These are phyloP conservation scores for Sporisorium exsertum DNA, from an alignment of 1,284 basidiomycete genomes.

Conservation along the genomic window DNA sequence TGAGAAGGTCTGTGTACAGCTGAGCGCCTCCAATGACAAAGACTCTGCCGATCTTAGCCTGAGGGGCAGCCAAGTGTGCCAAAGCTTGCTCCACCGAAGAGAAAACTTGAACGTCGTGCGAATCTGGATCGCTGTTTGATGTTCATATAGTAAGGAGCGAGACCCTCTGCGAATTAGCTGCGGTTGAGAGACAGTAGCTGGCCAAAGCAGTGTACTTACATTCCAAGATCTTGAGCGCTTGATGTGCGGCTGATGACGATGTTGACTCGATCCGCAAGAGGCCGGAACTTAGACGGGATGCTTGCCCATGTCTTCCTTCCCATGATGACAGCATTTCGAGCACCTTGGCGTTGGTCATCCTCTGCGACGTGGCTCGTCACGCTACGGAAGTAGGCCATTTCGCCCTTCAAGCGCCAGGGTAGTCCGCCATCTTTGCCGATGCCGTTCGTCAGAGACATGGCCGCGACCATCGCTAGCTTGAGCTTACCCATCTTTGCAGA, in stretches of 20 bases:
- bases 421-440: conserved; percentile 82
- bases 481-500: conserved; percentile 34
- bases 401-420: conserved; percentile 89
- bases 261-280: conserved; percentile 82
- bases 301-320: conserved; percentile 98
- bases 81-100: conserved; percentile 29
- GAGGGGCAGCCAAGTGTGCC: conserved; percentile 6
- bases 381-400: conserved; percentile 92
- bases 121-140: conserved; percentile 46
- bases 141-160: conserved; percentile 26
- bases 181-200: conserved; percentile 24
- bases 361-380: conserved; percentile 76
- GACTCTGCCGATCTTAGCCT: conserved; percentile 57
- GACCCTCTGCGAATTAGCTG: neutral
- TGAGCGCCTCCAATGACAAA: conserved; percentile 93
- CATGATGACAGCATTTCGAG: conserved; percentile 88
- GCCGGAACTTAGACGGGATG: conserved; percentile 89
- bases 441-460: conserved; percentile 86
- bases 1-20: conserved; percentile 78
- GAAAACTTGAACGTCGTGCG: conserved; percentile 30
- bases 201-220: conserved; percentile 43
- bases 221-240: conserved; percentile 77
- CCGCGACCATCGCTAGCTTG: conserved; percentile 87
- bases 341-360: conserved; percentile 16
- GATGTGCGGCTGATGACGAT: conserved; percentile 80